Evolutionary conservation across 345 rosid genomes (phyloP), one percentile per base, ranked within the genome.

Genomic region (Chamaenerion angustifolium): DNA sequence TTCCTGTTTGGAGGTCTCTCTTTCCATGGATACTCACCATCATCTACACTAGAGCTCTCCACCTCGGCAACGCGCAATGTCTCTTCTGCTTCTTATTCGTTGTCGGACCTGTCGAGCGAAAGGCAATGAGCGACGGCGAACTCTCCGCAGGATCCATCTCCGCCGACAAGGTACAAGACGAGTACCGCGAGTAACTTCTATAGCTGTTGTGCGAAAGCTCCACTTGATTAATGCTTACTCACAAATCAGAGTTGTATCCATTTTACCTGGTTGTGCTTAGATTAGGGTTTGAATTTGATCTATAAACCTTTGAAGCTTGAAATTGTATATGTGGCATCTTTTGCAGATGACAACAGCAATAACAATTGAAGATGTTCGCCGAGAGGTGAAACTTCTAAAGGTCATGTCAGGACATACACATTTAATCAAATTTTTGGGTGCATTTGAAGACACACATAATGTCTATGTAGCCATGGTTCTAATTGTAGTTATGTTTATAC

Each of bases 101-200:
- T 42, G 64, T 85, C 16, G 97, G 95, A 13, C 85, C 89, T 0
- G 97, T 90, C 3, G 97, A 89, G 51, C 78, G 59, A 43, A 76
- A 71, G 40, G 94, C 95, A 12, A 89, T 74, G 58, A 79, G 84
- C 6, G 88, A 86, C 49, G 57, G 63, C 8, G 69, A 78, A 61
- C 90, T 90, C 37, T 83, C 98, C 62, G 94, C 92, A 11, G 98
- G 98, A 45, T 90, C 98, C 49, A 83, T 90, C 75, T 73, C 95
- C 4, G 75, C 95, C 15, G 98, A 81, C 52, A 74, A 86, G 37
- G 88, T 90, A 18, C 73, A 55, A 18, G 90, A 81, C 69, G 83
- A 81, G 68, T 90, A 83, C 79, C 49, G 72, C 16, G 67, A 5
- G 37, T 31, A 5, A 31, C 10, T 31, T 31, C 8, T 31, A 31